A percentile compares a stretch with the other conserved stretches of the same genome.
phyloP scores from a whole-genome alignment of 2,329 filamentous ascomycete species.

The Colletotrichum godetiae region DNA sequence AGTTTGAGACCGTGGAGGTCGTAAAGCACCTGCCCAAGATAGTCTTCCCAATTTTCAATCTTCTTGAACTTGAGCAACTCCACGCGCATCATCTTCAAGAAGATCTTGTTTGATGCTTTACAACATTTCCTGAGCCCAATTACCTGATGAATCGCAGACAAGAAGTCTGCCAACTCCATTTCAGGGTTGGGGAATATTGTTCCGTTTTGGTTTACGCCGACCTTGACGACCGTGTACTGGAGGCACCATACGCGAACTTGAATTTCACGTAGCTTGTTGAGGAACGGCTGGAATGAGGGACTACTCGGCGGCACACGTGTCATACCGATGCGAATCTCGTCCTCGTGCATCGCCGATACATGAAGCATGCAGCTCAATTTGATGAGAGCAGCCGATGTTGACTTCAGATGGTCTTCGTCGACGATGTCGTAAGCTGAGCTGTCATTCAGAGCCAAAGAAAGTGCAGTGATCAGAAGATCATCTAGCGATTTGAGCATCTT shows the following conservation, averaged over 20 bases:
- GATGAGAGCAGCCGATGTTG: constrained; percentile 78
- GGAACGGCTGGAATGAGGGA: constrained; percentile 66
- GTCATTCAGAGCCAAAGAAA: constrained; percentile 77
- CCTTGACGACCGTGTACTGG: constrained; percentile 83
- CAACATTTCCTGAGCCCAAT: constrained; percentile 88
- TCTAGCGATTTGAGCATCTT: constrained; percentile 84
- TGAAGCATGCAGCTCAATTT: constrained; percentile 82
- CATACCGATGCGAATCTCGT: constrained; percentile 84
- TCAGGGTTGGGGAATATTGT: constrained; percentile 73
- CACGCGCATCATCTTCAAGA: constrained; percentile 88
- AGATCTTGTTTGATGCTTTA: constrained; percentile 85
- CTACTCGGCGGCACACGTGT: constrained; percentile 68
- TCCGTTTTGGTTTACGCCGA: constrained; percentile 75
- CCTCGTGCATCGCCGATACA: constrained; percentile 83
- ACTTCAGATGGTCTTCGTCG: constrained; percentile 80
- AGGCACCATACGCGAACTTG: constrained; percentile 90
- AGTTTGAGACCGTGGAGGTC: constrained; percentile 87
- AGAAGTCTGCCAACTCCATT: constrained; percentile 80
- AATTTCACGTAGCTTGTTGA: constrained; percentile 84
- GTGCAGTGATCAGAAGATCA: constrained; percentile 76
- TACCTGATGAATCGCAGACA: constrained; percentile 85
- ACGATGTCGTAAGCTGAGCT: constrained; percentile 82
- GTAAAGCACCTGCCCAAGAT: constrained; percentile 86
- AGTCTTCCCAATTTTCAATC: constrained; percentile 85
- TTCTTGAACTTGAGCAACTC: constrained; percentile 83